Base-by-base conservation (phyloP, 352 stramenopile species). In the Phytophthora fragariae region DNA sequence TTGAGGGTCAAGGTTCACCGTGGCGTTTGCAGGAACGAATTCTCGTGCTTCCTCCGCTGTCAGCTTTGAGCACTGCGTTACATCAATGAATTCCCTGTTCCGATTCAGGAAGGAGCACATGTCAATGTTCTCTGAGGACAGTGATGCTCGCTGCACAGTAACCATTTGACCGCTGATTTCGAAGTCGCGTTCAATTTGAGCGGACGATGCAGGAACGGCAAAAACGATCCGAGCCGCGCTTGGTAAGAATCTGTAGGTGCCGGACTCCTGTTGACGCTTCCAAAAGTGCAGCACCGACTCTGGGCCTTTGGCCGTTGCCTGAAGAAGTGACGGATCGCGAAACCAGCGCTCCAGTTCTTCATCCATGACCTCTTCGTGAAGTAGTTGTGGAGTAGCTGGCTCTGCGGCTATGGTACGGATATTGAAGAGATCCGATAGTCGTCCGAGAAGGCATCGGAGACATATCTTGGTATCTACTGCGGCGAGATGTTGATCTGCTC, bases 1-100 rank as follows among this genome's bases (percentile, higher is more conserved):
- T 59, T 59, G 47, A 21, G 49, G 61, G 0, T 60, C 61, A 39
- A 39, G 8, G 35, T 39, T 39, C 35, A 39, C 35, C 35, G 35
- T 39, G 35, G 3, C 35, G 35, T 39, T 39, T 39, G 35, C 35
- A 39, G 35, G 35, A 39, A 39, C 35, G 35, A 7, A 9, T 39
- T 39, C 35, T 39, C 7, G 35, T 39, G 35, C 35, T 39, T 39
- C 35, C 35, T 39, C 35, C 35, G 7, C 35, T 39, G 35, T 39
- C 35, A 39, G 35, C 35, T 39, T 39, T 39, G 35, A 39, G 35
- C 35, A 39, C 35, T 39, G 35, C 35, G 35, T 39, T 11, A 39
- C 35, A 39, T 39, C 35, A 39, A 39, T 39, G 35, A 39, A 39
- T 39, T 39, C 35, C 35, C 35, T 39, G 35, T 47, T 47, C 5